Base-by-base conservation (phyloP, 352 stramenopile species). In the Globisporangium parvum region DNA sequence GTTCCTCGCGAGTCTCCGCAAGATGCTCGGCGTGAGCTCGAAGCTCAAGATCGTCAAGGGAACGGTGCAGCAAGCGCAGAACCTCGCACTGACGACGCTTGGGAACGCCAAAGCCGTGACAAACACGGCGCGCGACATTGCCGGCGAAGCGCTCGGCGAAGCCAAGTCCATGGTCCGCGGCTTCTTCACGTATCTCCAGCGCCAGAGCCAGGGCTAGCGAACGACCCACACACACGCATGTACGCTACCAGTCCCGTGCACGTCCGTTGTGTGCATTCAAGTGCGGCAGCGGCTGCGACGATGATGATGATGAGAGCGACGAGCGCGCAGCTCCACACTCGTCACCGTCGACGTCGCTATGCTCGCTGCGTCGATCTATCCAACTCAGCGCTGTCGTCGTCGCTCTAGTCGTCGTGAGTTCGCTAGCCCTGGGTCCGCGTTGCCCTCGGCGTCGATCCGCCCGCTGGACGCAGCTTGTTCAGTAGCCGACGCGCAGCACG, bases 21-120 rank as follows among this genome's bases (percentile, higher is more conserved):
- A 83, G 21, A 63, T 93, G 24, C 68, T 95, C 1, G 83, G 81
- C 10, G 75, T 95, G 18, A 91, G 73, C 47, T 84, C 84, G 12
- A 90, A 87, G 55, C 70, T 94, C 31, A 93, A 95, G 58, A 86
- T 88, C 39, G 84, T 95, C 37, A 93, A 92, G 51, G 85, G 82
- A 17, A 94, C 85, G 0, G 84, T 95, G 37, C 84, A 93, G 56
- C 85, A 95, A 47, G 85, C 85, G n/a, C 84, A 95, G 55, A 91
- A 74, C 14, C 63, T 95, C 11, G 85, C 84, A 11, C 79, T 88
- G 69, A 90, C 80, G 2, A 94, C 85, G 3, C 56, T 94, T 0
- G 85, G 77, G 51, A 94, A 84, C 35, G 85, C 85, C 15, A 91
- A 91, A 46, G 85, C 82, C 3, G 84, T 93, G 41, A 93, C 85